Base-by-base conservation (phyloP, 2,329 filamentous ascomycete species). In the Trichoderma asperellum region DNA sequence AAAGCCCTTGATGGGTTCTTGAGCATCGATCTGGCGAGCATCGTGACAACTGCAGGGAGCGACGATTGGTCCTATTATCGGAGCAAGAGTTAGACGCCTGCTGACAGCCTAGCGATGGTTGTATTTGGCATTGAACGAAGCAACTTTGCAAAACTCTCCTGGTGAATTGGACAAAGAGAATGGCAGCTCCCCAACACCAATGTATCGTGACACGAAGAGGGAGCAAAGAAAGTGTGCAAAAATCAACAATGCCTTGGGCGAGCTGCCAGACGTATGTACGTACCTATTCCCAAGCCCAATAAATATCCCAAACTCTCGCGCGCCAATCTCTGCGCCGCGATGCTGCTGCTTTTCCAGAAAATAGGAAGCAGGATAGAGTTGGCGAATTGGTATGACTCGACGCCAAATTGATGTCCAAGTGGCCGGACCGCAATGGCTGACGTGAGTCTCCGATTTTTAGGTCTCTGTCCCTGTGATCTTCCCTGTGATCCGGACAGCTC, bases 401-500 rank as follows among this genome's bases (percentile, higher is more conserved):
- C 34, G 47, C 21, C 5, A 5, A 35, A 4, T 66, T 8, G 14
- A 58, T n/a, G n/a, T 32, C 27, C 37, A 16, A n/a, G 16, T 57
- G 57, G 27, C 27, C 53, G 62, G 53, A 27, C 27, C 52, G 53
- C 62, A 68, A 43, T 57, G 68, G 61, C 61, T 66, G 61, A 69
- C 61, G 61, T 69, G 61, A 69, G 62, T 49, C 67, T 52, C 65
- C 47, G 66, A 74, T 73, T 73, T 75, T 74, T 73, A 70, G 68
- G 70, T 59, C 57, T 75, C 70, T 72, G 71, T 73, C 76, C 77
- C 76, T 79, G 77, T 79, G 76, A 75, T 77, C 74, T 77, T 76
- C 76, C 77, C 76, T 77, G 78, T 79, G 76, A 77, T 68, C 64
- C 32, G 37, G 55, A 52, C 35, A 65, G 62, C 52, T 65, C 62